Percentiles rank a stretch among this genome's conserved stretches.
phyloP scores from a whole-genome alignment of 768 basidiomycete genomes.

The Thelephora ganbajun region DNA sequence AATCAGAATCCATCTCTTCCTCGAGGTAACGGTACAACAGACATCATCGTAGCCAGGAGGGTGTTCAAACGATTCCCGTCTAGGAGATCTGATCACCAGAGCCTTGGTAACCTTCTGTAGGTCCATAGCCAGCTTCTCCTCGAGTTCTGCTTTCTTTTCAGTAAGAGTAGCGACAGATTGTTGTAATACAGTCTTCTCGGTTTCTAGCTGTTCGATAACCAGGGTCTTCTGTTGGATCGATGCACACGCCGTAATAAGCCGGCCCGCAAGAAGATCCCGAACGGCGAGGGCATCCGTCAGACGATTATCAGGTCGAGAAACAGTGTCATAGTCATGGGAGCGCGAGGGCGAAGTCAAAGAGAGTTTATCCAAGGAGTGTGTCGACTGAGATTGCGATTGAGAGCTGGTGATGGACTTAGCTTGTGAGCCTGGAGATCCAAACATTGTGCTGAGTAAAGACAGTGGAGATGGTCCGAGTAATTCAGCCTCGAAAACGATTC shows the following conservation, averaged over 20 bases:
- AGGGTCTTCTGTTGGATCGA: conserved; percentile 49
- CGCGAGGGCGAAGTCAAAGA: too few species aligned
- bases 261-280: conserved; percentile 45
- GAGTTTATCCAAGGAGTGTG: too few species aligned
- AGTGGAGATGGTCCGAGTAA: too few species aligned
- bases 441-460: too few species aligned
- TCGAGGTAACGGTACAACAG: not conserved
- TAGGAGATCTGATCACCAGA: conserved; percentile 13
- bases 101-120: conserved; percentile 24
- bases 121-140: conserved; percentile 16
- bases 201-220: conserved; percentile 29
- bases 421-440: too few species aligned
- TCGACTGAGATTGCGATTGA: too few species aligned
- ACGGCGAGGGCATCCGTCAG: conserved; percentile 46
- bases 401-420: too few species aligned
- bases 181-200: conserved; percentile 24
- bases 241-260: conserved; percentile 43
- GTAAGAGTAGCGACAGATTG: conserved; percentile 3
- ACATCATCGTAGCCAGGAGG: conserved; percentile 19
- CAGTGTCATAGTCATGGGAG: not conserved
- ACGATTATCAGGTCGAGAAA: not conserved
- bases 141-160: conserved; percentile 7
- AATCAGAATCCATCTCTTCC: not conserved
- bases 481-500: too few species aligned
- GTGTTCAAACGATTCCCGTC: conserved; percentile 11